Evolutionary conservation across 1,139 yeast genomes (phyloP).

Genomic region (Yamadazyma sp.): DNA sequence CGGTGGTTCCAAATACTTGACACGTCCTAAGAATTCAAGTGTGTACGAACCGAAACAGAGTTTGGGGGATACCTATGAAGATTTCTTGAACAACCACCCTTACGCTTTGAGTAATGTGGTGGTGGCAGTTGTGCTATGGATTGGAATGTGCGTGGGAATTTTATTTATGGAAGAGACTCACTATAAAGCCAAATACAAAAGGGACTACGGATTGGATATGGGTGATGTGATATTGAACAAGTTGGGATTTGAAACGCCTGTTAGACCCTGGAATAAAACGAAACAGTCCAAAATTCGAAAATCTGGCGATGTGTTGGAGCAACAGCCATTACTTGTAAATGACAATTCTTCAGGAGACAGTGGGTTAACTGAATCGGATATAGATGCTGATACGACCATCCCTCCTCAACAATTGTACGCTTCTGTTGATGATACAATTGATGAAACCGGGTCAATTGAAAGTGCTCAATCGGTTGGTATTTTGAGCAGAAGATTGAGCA

Average conservation of each 20-base stretch:
- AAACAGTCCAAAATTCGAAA: background rate
- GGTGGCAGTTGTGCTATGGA: slow-evolving; percentile 43
- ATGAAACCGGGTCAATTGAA: slow-evolving; percentile 13
- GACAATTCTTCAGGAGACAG: background rate
- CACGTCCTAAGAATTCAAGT: slow-evolving; percentile 24
- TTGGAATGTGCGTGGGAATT: slow-evolving; percentile 41
- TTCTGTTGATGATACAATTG: slow-evolving; percentile 9
- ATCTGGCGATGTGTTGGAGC: background rate
- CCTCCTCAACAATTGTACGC: slow-evolving; percentile 16
- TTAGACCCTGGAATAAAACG: slow-evolving; percentile 14
- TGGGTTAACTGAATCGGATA: slow-evolving; percentile 3
- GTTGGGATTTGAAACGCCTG: slow-evolving; percentile 27
- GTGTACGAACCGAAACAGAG: slow-evolving; percentile 4
- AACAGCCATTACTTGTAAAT: slow-evolving; percentile 2
- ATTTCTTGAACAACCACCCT: slow-evolving; percentile 33
- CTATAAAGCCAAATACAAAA: slow-evolving; percentile 35
- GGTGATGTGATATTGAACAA: slow-evolving; percentile 46
- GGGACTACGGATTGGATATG: slow-evolving; percentile 52
- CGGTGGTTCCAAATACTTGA: slow-evolving; percentile 44
- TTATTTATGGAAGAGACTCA: slow-evolving; percentile 66
- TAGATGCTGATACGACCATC: slow-evolving; percentile 5
- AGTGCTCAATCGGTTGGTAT: slow-evolving; percentile 25
- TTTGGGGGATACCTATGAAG: slow-evolving; percentile 1
- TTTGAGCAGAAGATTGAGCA: slow-evolving; percentile 37
- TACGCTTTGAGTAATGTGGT: slow-evolving; percentile 62